Evolutionary conservation across 2,329 filamentous ascomycete species (phyloP).

Genomic region (Sporothrix brasiliensis): DNA sequence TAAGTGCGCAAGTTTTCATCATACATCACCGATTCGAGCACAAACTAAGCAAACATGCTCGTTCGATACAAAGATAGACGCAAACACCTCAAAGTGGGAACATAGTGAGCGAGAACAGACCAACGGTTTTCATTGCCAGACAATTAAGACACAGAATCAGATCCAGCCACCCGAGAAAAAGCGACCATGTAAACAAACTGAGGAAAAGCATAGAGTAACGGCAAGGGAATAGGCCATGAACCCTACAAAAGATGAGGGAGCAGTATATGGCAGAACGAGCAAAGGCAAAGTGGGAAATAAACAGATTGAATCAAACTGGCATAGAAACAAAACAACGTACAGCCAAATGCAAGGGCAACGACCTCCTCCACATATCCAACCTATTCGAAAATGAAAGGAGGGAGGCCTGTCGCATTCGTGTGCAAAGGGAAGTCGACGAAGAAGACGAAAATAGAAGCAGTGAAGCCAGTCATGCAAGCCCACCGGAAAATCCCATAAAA

Average conservation of each 20-base stretch:
- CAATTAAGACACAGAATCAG: neutral
- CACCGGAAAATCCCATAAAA: constrained; percentile 21
- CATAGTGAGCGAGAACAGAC: neutral
- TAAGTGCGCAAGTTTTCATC: neutral
- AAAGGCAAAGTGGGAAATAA: neutral
- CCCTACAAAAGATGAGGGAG: neutral
- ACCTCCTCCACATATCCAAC: constrained; percentile 1
- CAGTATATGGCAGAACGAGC: neutral
- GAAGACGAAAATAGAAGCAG: neutral
- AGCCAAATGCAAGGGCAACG: neutral
- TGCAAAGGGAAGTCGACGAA: neutral
- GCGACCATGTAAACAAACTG: neutral
- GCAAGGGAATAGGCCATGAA: constrained; percentile 11
- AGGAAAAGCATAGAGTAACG: neutral
- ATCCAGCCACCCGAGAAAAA: neutral
- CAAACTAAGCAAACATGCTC: neutral
- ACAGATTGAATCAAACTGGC: neutral
- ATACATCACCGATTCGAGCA: neutral
- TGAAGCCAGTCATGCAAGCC: constrained; percentile 25
- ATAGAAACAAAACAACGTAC: neutral
- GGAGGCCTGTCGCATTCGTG: neutral
- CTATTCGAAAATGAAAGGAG: constrained; percentile 10
- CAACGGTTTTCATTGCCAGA: neutral
- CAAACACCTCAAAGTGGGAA: neutral
- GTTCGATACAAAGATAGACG: neutral